Conservation (phyloP, 305 asterid genomes). For the Fraxinus floribunda region DNA sequence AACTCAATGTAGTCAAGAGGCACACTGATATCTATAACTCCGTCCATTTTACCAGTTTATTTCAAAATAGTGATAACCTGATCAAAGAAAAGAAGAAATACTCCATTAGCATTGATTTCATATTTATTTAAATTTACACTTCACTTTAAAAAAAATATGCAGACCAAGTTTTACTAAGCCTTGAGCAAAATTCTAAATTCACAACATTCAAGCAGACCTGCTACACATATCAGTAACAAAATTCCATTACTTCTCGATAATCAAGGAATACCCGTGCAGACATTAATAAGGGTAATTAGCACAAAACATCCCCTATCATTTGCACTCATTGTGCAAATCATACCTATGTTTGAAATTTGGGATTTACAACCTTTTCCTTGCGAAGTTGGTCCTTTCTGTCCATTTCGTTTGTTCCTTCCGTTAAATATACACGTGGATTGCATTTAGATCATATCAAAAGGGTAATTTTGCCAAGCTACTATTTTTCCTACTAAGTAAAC, state of each 20-base stretch:
- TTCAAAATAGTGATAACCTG: slow-evolving; percentile 26
- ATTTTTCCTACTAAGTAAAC: too few relatives aligned
- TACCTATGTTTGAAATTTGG: too few relatives aligned
- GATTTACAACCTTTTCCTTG: too few relatives aligned
- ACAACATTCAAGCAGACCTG: slow-evolving; percentile 25
- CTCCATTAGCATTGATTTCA: neutral
- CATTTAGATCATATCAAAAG: too few relatives aligned
- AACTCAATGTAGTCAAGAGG: slow-evolving; percentile 69
- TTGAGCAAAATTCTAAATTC: slow-evolving; percentile 3
- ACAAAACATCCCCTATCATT: too few relatives aligned
- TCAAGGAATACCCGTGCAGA: too few relatives aligned
- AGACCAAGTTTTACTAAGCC: slow-evolving; percentile 15
- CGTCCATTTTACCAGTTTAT: slow-evolving; percentile 50
- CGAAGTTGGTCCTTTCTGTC: too few relatives aligned
- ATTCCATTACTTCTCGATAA: neutral
- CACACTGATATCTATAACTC: slow-evolving; percentile 39
- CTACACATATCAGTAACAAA: slow-evolving; percentile 5
- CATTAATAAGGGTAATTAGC: too few relatives aligned
- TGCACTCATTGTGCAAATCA: too few relatives aligned
- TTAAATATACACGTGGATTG: too few relatives aligned
- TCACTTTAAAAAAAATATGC: neutral
- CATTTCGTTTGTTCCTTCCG: too few relatives aligned
- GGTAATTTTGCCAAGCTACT: too few relatives aligned
- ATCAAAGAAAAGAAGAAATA: slow-evolving; percentile 15
- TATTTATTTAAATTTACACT: neutral